A percentile compares a stretch with the other conserved stretches of the same genome.
Evolutionary conservation across 768 basidiomycete genomes (phyloP).

Genomic region (Lyophyllum atratum): DNA sequence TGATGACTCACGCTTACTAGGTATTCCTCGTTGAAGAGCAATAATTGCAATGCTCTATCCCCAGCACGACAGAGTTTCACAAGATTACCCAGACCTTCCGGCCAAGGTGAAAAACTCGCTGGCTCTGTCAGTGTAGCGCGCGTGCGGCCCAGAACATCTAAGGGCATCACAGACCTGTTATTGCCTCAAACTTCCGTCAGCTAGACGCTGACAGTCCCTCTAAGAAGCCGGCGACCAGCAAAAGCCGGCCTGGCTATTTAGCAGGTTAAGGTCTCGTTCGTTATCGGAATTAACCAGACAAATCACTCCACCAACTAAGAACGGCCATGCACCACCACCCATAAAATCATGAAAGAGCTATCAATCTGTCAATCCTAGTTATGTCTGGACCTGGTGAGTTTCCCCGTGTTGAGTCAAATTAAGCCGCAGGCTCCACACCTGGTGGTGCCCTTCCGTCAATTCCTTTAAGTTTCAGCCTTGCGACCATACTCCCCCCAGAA

Average conservation of each 20-base stretch:
- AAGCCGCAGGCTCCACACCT: constrained; percentile 69
- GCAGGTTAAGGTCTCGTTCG: constrained; percentile 67
- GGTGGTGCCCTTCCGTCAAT: constrained; percentile 85
- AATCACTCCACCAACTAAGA: constrained; percentile 93
- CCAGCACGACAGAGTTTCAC: too few species aligned
- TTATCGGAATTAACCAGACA: constrained; percentile 97
- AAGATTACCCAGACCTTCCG: constrained; percentile 49
- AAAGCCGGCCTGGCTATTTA: constrained; percentile 18
- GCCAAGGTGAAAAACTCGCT: constrained; percentile 13
- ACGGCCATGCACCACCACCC: constrained; percentile 89
- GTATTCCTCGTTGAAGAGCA: too few species aligned
- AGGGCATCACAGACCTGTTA: too few species aligned
- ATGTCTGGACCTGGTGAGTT: constrained; percentile 72
- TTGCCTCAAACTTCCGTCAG: too few species aligned
- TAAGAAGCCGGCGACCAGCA: constrained; percentile 11
- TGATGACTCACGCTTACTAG: too few species aligned
- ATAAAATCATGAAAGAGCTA: constrained; percentile 74
- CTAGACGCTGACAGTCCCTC: too few species aligned
- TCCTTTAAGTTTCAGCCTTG: constrained; percentile 76
- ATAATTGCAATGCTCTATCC: too few species aligned
- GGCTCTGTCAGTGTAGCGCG: too few species aligned
- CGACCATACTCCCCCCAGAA: constrained; percentile 51
- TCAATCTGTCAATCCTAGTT: constrained; percentile 78
- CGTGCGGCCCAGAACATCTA: too few species aligned
- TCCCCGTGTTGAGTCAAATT: constrained; percentile 77